Evolutionary conservation across 192 early-diverging fungal genomes (phyloP).

Genomic region (Podila minutissima): DNA sequence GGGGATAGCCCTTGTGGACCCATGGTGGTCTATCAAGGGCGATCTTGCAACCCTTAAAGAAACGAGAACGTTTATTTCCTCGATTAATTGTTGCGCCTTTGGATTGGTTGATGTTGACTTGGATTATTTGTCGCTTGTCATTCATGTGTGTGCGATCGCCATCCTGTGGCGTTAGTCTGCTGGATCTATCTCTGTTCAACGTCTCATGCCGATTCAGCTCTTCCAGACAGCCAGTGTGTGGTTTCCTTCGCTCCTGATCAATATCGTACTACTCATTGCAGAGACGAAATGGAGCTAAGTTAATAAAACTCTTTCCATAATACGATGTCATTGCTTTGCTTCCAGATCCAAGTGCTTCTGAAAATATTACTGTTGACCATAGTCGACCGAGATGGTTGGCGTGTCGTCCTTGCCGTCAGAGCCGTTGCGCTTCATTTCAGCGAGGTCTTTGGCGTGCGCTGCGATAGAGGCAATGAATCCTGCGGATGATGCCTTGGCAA

Average conservation of each 20-base stretch:
- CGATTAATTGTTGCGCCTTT: no score
- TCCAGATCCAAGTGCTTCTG: not conserved
- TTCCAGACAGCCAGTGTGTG: constrained; percentile 52
- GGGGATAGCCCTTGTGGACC: no score
- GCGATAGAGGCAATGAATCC: constrained; percentile 57
- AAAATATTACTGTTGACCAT: constrained; percentile 32
- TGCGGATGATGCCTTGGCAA: constrained; percentile 52
- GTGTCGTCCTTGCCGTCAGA: constrained; percentile 36
- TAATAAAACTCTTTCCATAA: not conserved
- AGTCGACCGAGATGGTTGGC: constrained; percentile 48
- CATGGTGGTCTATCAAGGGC: no score
- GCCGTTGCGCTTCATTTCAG: constrained; percentile 20
- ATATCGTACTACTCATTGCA: constrained; percentile 30
- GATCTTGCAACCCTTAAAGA: no score
- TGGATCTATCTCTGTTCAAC: not conserved
- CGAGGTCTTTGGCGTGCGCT: constrained; percentile 48
- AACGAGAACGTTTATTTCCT: no score
- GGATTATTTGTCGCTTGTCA: no score
- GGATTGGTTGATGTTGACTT: no score
- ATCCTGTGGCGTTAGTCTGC: no score
- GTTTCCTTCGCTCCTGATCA: constrained; percentile 52
- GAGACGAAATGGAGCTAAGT: no score
- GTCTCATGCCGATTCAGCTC: constrained; percentile 20
- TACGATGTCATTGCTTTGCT: not conserved
- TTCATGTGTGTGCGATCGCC: no score